Percentiles rank a stretch among this genome's conserved stretches.
Evolutionary conservation across 139 green algal species (phyloP).

Genomic region (Chlorella sp.): DNA sequence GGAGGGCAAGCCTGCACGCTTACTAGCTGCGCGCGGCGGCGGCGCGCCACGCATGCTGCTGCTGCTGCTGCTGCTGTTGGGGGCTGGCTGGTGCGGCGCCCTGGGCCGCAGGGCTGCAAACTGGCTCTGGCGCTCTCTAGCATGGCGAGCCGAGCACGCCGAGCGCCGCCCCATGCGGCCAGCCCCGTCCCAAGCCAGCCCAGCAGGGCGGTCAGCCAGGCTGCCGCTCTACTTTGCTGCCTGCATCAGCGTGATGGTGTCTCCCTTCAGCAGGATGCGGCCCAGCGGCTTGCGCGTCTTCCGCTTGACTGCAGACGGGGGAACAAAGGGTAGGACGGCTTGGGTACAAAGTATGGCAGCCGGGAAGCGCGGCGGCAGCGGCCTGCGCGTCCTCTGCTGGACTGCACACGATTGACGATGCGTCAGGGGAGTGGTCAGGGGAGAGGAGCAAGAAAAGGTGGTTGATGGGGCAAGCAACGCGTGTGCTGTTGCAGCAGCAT

Average conservation of each 20-base stretch:
- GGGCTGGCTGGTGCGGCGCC: background rate
- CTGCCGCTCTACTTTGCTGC: conserved; percentile 48
- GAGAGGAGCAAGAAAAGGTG: no score
- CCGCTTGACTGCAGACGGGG: conserved; percentile 74
- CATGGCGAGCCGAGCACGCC: background rate
- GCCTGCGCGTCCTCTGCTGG: no score
- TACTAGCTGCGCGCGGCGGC: background rate
- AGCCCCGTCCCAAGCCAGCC: no score
- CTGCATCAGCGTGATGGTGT: conserved; percentile 99
- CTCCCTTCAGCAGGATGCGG: conserved; percentile 96
- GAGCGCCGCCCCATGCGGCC: no score
- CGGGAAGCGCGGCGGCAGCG: background rate
- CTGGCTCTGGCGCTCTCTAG: background rate
- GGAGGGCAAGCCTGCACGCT: background rate
- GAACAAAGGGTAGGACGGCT: background rate
- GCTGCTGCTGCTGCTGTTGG: background rate
- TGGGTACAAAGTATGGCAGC: background rate
- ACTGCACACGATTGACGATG: no score
- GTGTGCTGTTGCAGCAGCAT: no score
- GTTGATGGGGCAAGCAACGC: no score
- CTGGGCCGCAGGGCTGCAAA: background rate
- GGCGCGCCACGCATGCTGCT: background rate
- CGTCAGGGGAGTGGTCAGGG: no score
- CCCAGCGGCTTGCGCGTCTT: conserved; percentile 92
- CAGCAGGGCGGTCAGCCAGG: background rate